These are phyloP conservation scores for Silene vulgaris DNA, from an alignment of 179 eudicot species.

Conservation along the genomic window DNA sequence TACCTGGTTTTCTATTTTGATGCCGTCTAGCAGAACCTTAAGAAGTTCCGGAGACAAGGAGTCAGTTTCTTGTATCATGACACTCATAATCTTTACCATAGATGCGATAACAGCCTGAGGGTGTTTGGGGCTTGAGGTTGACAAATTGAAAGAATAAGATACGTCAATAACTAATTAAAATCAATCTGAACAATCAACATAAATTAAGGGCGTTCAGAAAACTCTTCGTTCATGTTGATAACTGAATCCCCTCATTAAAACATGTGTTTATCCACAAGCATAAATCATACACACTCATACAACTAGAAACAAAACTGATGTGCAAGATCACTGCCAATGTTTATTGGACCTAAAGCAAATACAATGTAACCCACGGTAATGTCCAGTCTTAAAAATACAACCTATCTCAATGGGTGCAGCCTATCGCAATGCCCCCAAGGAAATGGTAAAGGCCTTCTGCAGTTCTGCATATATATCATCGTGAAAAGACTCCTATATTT, in stretches of 20 bases:
- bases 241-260: not conserved
- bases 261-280: not conserved
- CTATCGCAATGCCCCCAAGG: not conserved
- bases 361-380: not conserved
- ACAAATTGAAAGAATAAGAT: slow-evolving; percentile 9
- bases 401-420: too few relatives aligned
- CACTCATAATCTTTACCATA: slow-evolving; percentile 64
- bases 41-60: slow-evolving; percentile 48
- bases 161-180: slow-evolving; percentile 5
- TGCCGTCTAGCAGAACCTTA: slow-evolving; percentile 40
- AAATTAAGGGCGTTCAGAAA: not conserved
- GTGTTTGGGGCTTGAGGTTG: slow-evolving; percentile 44
- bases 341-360: not conserved
- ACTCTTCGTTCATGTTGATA: too few relatives aligned
- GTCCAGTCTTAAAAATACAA: not conserved
- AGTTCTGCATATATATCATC: too few relatives aligned
- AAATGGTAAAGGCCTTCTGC: not conserved
- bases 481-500: too few relatives aligned
- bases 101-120: slow-evolving; percentile 41
- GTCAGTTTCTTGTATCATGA: slow-evolving; percentile 56
- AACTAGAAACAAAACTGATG: not conserved
- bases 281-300: not conserved
- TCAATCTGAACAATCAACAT: not conserved
- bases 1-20: slow-evolving; percentile 57
- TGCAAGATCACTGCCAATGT: not conserved